Conservation (phyloP, 2,329 filamentous ascomycete genomes). For the Apiospora koreana region DNA sequence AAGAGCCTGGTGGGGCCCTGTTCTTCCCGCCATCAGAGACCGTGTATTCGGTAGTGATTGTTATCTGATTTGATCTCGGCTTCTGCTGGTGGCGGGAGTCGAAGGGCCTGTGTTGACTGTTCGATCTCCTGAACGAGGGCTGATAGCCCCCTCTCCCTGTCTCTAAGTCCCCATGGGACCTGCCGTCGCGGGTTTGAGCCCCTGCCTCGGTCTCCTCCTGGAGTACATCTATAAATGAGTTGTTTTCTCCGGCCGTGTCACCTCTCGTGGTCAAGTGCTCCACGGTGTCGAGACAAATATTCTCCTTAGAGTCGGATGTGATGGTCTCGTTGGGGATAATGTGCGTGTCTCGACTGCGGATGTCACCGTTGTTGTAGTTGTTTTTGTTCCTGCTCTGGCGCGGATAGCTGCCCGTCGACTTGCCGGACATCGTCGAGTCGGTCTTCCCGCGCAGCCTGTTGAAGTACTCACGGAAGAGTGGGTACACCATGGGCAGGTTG, state of each 20-base stretch:
- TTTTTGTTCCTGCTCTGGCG: constrained; percentile 5
- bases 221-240: constrained; percentile 10
- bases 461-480: constrained; percentile 27
- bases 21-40: constrained; percentile 5
- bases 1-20: background rate
- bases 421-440: constrained; percentile 13
- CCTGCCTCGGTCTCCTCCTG: constrained; percentile 4
- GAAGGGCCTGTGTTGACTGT: background rate
- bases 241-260: constrained; percentile 7
- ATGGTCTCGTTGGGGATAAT: constrained; percentile 9
- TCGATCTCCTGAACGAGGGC: background rate
- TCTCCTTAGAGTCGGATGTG: constrained; percentile 21
- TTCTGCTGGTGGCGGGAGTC: background rate
- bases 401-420: constrained; percentile 16
- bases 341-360: background rate
- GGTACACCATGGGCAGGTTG: constrained; percentile 42
- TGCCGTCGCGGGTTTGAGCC: background rate
- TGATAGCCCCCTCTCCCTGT: background rate
- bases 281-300: constrained; percentile 16
- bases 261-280: background rate
- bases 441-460: constrained; percentile 24
- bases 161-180: background rate
- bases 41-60: constrained; percentile 23
- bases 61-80: constrained; percentile 12
- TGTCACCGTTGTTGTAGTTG: background rate